Evolutionary conservation across 495 filamentous ascomycete genomes (phyloP).

Genomic region (Aspergillus olivimuriae): DNA sequence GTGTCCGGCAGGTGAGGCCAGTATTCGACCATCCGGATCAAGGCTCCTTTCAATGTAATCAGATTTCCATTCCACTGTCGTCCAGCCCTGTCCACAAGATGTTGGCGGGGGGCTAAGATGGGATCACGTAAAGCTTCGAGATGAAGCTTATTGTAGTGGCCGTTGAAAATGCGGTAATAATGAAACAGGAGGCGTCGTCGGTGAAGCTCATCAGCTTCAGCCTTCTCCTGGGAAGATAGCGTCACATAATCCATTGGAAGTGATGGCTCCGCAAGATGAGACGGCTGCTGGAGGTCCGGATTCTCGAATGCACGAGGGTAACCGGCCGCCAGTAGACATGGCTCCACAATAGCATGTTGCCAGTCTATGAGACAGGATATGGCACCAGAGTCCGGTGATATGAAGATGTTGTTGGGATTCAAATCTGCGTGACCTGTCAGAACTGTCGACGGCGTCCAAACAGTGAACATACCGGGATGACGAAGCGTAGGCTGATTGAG

Average conservation of each 20-base stretch:
- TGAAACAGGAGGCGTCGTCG: constrained; percentile 19
- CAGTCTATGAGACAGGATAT: constrained; percentile 25
- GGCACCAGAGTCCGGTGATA: constrained; percentile 15
- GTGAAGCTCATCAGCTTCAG: constrained; percentile 15
- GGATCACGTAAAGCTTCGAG: constrained; percentile 8
- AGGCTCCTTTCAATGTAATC: constrained; percentile 7
- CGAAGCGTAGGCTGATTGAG: constrained; percentile 7
- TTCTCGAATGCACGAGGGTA: constrained; percentile 17
- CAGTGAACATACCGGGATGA: constrained; percentile 10
- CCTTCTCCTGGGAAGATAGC: constrained; percentile 12
- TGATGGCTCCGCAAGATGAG: constrained; percentile 9
- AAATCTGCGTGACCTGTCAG: constrained; percentile 8
- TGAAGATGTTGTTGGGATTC: constrained; percentile 19
- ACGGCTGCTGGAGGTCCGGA: constrained; percentile 13
- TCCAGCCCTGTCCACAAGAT: constrained; percentile 7
- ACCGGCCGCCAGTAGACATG: constrained; percentile 16
- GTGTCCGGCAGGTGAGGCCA: constrained; percentile 6
- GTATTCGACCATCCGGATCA: constrained; percentile 8
- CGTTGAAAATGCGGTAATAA: constrained; percentile 14
- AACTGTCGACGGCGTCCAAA: neutral
- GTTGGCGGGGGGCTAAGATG: constrained; percentile 4
- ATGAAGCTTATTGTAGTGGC: constrained; percentile 9
- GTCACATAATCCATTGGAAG: constrained; percentile 11
- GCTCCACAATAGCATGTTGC: constrained; percentile 19
- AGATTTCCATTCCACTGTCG: constrained; percentile 10